phyloP scores from a whole-genome alignment of 257 asterid species.

The Forsythia viridissima region DNA sequence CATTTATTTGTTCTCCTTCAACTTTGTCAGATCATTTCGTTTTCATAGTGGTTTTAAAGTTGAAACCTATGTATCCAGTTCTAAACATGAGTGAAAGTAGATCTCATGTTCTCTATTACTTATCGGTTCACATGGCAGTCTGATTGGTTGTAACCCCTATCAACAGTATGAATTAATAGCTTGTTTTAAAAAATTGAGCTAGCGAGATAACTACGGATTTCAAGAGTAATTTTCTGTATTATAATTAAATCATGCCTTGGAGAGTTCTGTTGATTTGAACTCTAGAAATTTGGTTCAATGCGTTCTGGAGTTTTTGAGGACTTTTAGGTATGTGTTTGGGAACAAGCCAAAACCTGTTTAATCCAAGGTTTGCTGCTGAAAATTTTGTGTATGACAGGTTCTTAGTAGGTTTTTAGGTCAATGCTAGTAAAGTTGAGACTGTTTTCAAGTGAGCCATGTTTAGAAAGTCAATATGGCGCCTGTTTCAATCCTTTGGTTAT shows the following conservation, averaged over 20 bases:
- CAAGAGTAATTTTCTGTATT: background rate
- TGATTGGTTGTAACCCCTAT: background rate
- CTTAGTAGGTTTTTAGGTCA: background rate
- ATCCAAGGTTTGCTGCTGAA: background rate
- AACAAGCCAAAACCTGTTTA: background rate
- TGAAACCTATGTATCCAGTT: background rate
- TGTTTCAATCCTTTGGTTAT: background rate
- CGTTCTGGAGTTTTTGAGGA: too few species aligned
- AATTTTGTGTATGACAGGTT: background rate
- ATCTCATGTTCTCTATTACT: background rate
- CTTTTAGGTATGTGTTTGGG: too few species aligned
- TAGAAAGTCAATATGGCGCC: background rate
- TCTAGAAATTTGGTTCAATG: constrained; percentile 1
- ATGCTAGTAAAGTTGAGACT: background rate
- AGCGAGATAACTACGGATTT: background rate
- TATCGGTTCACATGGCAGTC: background rate
- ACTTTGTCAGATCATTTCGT: background rate
- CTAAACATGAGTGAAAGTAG: background rate
- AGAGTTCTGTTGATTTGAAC: background rate
- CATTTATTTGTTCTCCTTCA: background rate
- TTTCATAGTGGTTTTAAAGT: background rate
- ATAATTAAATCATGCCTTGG: background rate
- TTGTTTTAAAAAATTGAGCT: background rate
- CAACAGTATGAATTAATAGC: background rate
- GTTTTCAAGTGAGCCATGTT: background rate